Evolutionary conservation across 352 stramenopile species (phyloP), one percentile per base, ranked within the genome.

Genomic region (Phytophthora litchii): DNA sequence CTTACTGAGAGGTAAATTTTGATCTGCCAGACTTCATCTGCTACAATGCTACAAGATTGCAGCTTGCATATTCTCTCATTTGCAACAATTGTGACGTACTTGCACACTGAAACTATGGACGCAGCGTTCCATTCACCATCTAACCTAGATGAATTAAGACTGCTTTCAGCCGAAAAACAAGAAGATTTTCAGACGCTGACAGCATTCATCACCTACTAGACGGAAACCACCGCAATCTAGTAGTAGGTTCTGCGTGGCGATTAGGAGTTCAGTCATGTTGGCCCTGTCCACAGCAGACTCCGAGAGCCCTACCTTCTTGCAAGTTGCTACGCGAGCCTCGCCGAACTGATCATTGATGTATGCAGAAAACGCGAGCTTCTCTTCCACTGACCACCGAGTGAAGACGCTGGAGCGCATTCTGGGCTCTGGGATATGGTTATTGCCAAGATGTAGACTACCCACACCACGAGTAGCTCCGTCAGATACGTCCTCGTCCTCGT

Each of bases 101-200:
- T 61, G 43, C 34, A 54, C 34, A 34, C 19, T 10, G 40, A 47
- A 21, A 27, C 41, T 54, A 57, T 45, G 57, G 56, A 60, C 34
- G 34, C 36, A 55, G 37, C 41, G 3, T 57, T 40, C 23, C 27
- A 45, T 23, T 53, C 16, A 31, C 29, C 37, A 46, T 21, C 27
- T 47, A 42, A 47, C 29, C 27, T 52, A 31, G 12, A 13, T 52
- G 19, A 23, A 21, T 51, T 25, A 29, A 54, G 4, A 37, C 29
- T 41, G 25, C 19, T n/a, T 40, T 78, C 59, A 92, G 11, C 83
- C 83, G 45, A 84, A 92, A 60, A 87, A 74, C 27, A 93, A 48
- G 60, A 86, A 90, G 44, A 91, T 90, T 64, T 87, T 87, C 17
- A 93, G 70, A 4, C 83, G 79, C 16, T 85, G 70, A 41, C 64